These are phyloP conservation scores for Mallotus japonicus DNA, from an alignment of 441 rosid genomes.

Conservation along the genomic window DNA sequence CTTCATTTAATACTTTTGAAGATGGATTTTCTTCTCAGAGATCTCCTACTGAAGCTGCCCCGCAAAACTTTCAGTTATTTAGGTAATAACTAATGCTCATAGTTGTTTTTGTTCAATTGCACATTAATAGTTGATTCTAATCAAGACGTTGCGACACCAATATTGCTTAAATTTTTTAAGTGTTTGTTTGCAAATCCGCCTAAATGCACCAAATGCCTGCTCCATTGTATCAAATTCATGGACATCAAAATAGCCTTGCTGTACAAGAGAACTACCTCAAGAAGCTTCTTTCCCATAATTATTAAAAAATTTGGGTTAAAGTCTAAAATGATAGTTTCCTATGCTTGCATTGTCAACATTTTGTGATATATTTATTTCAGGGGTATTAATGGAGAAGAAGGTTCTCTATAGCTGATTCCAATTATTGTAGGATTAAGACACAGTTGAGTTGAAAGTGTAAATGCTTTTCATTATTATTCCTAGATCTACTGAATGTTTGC, in stretches of 20 bases:
- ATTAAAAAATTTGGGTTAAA: neutral
- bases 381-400: neutral
- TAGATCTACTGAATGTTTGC: neutral
- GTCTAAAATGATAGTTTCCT: neutral
- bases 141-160: neutral
- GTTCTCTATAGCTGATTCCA: neutral
- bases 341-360: neutral
- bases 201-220: neutral
- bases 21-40: slow-evolving; percentile 73
- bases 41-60: slow-evolving; percentile 75
- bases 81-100: slow-evolving; percentile 43
- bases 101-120: neutral
- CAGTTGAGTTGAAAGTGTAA: neutral
- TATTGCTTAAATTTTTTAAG: neutral
- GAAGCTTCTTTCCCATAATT: neutral
- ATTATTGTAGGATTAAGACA: neutral
- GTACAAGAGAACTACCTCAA: neutral
- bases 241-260: neutral
- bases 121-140: neutral
- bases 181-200: neutral
- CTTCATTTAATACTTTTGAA: slow-evolving; percentile 78
- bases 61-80: slow-evolving; percentile 89
- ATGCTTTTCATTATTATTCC: neutral
- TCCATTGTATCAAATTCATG: neutral
- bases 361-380: neutral